Evolutionary conservation across 805 yeast species (phyloP).

Genomic region (Kuraishia capsulata): DNA sequence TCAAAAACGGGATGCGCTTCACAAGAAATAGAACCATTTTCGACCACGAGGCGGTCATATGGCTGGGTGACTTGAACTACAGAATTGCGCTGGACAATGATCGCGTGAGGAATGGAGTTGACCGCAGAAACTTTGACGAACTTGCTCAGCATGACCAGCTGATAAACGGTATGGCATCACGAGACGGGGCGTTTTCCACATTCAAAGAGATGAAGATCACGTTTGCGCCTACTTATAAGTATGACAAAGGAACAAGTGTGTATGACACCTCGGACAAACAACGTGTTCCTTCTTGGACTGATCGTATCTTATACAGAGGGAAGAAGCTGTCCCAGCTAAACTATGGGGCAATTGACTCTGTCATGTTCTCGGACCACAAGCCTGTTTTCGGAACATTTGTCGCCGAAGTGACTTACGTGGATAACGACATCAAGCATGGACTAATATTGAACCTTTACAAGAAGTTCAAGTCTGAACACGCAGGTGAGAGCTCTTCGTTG

Average conservation of each 20-base stretch:
- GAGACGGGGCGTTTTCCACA: slow-evolving; percentile 64
- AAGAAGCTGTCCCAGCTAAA: slow-evolving; percentile 47
- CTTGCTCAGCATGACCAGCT: slow-evolving; percentile 74
- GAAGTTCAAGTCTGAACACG: slow-evolving; percentile 32
- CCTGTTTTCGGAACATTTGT: slow-evolving; percentile 82
- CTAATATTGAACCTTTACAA: slow-evolving; percentile 53
- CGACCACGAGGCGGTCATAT: slow-evolving; percentile 77
- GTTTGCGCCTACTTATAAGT: slow-evolving; percentile 91
- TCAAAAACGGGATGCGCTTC: slow-evolving; percentile 60
- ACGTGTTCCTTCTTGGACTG: slow-evolving; percentile 98
- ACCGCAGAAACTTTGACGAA: slow-evolving; percentile 33
- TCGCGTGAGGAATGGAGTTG: slow-evolving; percentile 41
- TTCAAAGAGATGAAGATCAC: slow-evolving; percentile 73
- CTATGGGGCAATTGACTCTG: slow-evolving; percentile 54
- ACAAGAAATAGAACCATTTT: slow-evolving; percentile 47
- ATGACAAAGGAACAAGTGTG: slow-evolving; percentile 70
- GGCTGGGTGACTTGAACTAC: slow-evolving; percentile 94
- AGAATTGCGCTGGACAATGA: slow-evolving; percentile 65
- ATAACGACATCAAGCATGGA: slow-evolving; percentile 48
- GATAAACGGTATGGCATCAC: slow-evolving; percentile 52
- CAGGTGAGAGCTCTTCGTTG: slow-evolving; percentile 8
- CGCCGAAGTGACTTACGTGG: slow-evolving; percentile 57
- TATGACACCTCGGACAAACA: slow-evolving; percentile 90
- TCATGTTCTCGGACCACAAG: slow-evolving; percentile 77
- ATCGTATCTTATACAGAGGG: slow-evolving; percentile 68